Evolutionary conservation across 1,284 basidiomycete genomes (phyloP), one percentile per base, ranked within the genome.

Genomic region (Singerocomus inundabilis): DNA sequence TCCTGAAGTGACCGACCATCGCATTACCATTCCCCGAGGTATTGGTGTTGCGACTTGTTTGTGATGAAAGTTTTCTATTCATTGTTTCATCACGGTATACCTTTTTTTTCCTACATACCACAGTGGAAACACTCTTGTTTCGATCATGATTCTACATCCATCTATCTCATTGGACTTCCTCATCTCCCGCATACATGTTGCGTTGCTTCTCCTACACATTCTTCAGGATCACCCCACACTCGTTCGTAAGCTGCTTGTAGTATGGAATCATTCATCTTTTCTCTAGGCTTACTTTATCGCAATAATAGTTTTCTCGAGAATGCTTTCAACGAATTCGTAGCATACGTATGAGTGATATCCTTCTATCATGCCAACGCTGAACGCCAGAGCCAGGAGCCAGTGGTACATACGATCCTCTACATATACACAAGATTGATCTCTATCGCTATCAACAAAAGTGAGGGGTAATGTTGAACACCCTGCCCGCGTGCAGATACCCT

Each of bases 401-500:
- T 13, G 16, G 16, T 40, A 21, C 6, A 31, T 16, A n/a, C 12
- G n/a, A 38, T 3, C 6, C 9, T 25, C 7, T 24, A 12, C 26
- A 9, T 25, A 21, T 21, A 15, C 16, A 15, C n/a, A n/a, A n/a
- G n/a, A n/a, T n/a, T 26, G 13, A n/a, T 24, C n/a, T 24, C 3
- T 13, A 24, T 45, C 13, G 5, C 16, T 13, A 25, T 49, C 31
- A 48, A 29, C 58, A 57, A 36, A 44, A 8, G 13, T 44, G 4
- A 26, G 46, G 21, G 8, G 34, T 12, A 28, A 61, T 5, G 13
- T 47, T 25, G 10, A 67, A 64, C 11, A 51, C 52, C 25, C 53
- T 60, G 24, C 54, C 56, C n/a, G 65, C 54, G 12, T 25, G 55
- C 33, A 62, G 51, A 46, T 70, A 56, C 2, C 70, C 68, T n/a